Percentiles rank a stretch among this genome's conserved stretches.
phyloP scores from a whole-genome alignment of 345 rosid genomes.

The Bruguiera parviflora region DNA sequence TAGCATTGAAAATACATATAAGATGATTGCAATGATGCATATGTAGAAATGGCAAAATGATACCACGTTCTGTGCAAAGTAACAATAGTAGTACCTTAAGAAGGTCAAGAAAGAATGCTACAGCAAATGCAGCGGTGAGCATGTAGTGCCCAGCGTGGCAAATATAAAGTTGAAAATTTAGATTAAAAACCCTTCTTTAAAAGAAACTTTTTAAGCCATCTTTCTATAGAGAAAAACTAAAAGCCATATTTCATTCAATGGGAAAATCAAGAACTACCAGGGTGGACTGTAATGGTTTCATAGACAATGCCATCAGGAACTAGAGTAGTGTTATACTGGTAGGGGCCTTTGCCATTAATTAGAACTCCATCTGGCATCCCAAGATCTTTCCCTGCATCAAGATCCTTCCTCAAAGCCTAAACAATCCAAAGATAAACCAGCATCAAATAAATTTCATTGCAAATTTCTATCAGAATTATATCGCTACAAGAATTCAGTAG shows the following conservation, averaged over 20 bases:
- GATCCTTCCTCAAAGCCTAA: constrained; percentile 86
- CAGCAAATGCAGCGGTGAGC: neutral
- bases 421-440: constrained; percentile 16
- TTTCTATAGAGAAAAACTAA: neutral
- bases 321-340: constrained; percentile 75
- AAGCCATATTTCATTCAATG: neutral
- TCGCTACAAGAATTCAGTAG: neutral
- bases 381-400: constrained; percentile 84
- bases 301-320: constrained; percentile 70
- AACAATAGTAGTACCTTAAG: neutral
- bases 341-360: constrained; percentile 97
- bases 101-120: neutral
- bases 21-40: neutral
- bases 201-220: no score
- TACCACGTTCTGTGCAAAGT: neutral
- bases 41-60: neutral
- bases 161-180: no score
- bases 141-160: neutral
- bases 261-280: constrained; percentile 51
- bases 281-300: constrained; percentile 78
- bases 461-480: neutral
- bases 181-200: no score
- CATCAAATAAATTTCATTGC: neutral
- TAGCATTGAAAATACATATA: neutral
- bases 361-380: constrained; percentile 98